Evolutionary conservation across 495 filamentous ascomycete species (phyloP).

Genomic region (Neurospora sp.): DNA sequence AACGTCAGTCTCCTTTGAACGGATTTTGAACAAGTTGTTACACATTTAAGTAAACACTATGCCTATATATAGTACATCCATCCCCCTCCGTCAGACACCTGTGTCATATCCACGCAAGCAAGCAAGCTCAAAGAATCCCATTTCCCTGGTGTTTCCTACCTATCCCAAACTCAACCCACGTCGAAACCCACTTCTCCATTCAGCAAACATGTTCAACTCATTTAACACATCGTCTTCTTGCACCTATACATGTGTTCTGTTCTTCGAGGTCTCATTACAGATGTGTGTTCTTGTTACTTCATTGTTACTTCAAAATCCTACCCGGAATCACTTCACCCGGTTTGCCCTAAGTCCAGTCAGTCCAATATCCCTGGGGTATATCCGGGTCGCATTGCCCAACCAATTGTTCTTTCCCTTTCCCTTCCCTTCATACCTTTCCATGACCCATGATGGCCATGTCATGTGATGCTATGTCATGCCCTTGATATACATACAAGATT

Average conservation of each 20-base stretch:
- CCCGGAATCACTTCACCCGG: not conserved
- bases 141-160: not conserved
- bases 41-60: too few relatives aligned
- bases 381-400: not conserved
- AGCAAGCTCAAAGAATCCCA: not conserved
- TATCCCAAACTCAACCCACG: not conserved
- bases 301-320: not conserved
- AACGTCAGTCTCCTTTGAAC: too few relatives aligned
- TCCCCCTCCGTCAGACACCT: too few relatives aligned
- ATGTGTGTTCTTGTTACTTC: not conserved
- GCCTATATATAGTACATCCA: too few relatives aligned
- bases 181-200: not conserved
- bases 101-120: not conserved
- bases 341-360: not conserved
- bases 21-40: too few relatives aligned
- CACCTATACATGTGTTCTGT: not conserved
- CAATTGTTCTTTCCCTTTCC: not conserved
- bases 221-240: fast-evolving
- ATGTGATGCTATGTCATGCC: not conserved
- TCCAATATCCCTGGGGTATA: not conserved
- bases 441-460: not conserved
- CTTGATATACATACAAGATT: not conserved
- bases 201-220: not conserved
- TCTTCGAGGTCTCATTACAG: not conserved
- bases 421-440: not conserved